Base-by-base conservation (phyloP, 78 protist genomes). In the Guillardia theta region DNA sequence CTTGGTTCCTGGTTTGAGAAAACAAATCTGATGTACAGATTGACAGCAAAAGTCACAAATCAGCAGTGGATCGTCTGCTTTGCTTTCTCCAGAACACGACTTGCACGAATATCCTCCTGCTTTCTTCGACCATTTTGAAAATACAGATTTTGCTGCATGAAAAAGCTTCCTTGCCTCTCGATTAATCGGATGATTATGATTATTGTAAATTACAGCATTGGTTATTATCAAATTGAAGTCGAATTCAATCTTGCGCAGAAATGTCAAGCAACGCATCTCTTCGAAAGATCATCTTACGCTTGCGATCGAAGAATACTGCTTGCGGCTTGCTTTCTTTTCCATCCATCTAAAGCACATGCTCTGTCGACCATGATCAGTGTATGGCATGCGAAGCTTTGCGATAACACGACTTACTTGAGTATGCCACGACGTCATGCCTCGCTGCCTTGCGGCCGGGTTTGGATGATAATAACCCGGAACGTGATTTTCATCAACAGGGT, bases 301-400 rank as follows among this genome's bases (percentile, higher is more conserved):
- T 12, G 83, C 9, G 21, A 70, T 43, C 27, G n/a, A 36, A 12
- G 83, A 24, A 43, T 70, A 70, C 83, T 70, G 83, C 22, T 70
- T 24, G 46, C 15, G n/a, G 45, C 21, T 24, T 70, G 83, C 83
- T 43, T 70, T 70, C 41, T 3, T 33, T 43, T 70, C 83, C 83
- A 70, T 70, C 83, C 83, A 70, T 15, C 46, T 12, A 6, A 70
- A 70, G 83, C 83, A 70, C 83, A 70, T 70, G 70, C 70, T 58
- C 70, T 58, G 70, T 6, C 3, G 27, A 58, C 39, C 70, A 58
- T 27, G 39, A 6, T 58, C 39, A 58, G 70, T 6, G 70, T 24
- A 24, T 30, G 6, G 27, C 6, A 58, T 27, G 3, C 2, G 39
- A 24, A 58, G 6, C 70, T 27, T 30, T 3, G 6, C 6, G 6